Evolutionary conservation across 2,329 filamentous ascomycete genomes (phyloP), one percentile per base, ranked within the genome.

Genomic region (Diaporthe batatas): DNA sequence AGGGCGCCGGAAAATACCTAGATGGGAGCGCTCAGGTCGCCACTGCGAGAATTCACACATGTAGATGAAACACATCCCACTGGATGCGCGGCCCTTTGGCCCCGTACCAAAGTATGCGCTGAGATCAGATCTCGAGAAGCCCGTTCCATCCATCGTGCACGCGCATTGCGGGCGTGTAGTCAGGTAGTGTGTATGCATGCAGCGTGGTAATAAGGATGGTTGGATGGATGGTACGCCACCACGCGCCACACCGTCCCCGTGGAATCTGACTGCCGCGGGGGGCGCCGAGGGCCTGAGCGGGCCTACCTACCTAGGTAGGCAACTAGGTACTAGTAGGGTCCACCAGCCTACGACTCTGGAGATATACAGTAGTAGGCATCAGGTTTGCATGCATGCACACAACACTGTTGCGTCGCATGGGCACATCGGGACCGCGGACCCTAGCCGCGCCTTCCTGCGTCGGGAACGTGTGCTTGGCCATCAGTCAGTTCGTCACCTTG

Each of bases 241-340:
- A 62, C 36, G 57, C 36, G 57, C 57, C 57, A 39, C 36, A 12
- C 36, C 36, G 12, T 39, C 29, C 29, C 29, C 29, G 29, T 29
- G 29, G 29, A 5, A 29, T 29, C 29, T 29, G 5, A 25, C 6
- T 64, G 25, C 58, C 58, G 58, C 58, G 58, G 58, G 58, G 58
- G 34, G 58, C 58, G 42, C 39, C 58, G 58, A n/a, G 58, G 58
- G 58, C 58, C 58, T 64, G 58, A 64, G 58, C 58, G 7, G 18
- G n/a, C 12, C 39, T n/a, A n/a, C n/a, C n/a, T n/a, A n/a, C n/a
- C n/a, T n/a, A n/a, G n/a, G n/a, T n/a, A n/a, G n/a, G n/a, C n/a
- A n/a, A n/a, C n/a, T n/a, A n/a, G n/a, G n/a, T n/a, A n/a, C n/a
- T n/a, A n/a, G n/a, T 12, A 42, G 39, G 21, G 12, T 36, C 34